phyloP scores from a whole-genome alignment of 169 alveolate species.

The Perkinsus chesapeaki region DNA sequence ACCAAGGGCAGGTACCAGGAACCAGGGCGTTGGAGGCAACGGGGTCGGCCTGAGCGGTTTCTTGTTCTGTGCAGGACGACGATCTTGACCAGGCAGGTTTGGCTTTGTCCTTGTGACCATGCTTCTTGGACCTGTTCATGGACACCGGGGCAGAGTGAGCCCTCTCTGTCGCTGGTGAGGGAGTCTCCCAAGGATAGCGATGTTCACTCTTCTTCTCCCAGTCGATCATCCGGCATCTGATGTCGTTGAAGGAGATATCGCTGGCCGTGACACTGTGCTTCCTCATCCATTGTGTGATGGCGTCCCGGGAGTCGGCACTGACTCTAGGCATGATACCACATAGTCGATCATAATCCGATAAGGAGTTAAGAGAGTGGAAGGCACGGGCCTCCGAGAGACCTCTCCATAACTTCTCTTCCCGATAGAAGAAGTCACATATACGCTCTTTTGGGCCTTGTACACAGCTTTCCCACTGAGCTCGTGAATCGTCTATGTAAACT shows the following conservation, averaged over 20 bases:
- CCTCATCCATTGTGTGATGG: neutral
- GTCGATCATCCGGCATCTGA: neutral
- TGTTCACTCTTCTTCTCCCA: neutral
- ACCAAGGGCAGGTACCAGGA: neutral
- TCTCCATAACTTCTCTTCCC: neutral
- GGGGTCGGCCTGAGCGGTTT: too few species aligned
- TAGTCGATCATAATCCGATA: neutral
- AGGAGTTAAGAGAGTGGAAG: neutral
- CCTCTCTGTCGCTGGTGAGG: neutral
- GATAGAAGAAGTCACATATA: neutral
- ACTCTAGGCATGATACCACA: neutral
- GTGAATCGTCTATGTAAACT: neutral
- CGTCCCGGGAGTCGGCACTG: neutral
- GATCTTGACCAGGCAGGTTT: too few species aligned
- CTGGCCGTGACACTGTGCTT: neutral
- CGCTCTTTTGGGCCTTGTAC: neutral
- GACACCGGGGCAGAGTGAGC: neutral
- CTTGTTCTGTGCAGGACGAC: neutral
- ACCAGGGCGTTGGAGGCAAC: neutral
- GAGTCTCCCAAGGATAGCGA: neutral
- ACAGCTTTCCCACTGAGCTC: neutral
- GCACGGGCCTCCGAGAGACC: neutral
- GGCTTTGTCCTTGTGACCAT: too few species aligned
- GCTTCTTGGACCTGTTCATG: neutral
- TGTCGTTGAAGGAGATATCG: neutral